Evolutionary conservation across 371 early-diverging fungal species (phyloP).

Genomic region (Dinochytrium kinnereticum): DNA sequence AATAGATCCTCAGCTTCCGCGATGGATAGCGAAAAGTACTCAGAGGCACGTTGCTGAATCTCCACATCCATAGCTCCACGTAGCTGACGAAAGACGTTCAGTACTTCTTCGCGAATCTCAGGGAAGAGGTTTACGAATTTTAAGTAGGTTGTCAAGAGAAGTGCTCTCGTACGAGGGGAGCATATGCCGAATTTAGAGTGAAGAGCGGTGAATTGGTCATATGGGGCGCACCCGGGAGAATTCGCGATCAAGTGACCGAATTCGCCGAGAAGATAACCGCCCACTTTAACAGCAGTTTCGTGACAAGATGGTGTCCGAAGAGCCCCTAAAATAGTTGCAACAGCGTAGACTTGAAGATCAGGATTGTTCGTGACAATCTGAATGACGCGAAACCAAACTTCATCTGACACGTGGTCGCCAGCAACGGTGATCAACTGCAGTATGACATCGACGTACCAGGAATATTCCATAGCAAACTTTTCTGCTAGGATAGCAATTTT

Average conservation of each 20-base stretch:
- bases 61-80: constrained; percentile 90
- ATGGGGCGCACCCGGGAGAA: constrained; percentile 78
- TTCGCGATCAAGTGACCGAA: constrained; percentile 95
- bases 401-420: constrained; percentile 94
- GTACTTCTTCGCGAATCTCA: constrained; percentile 88
- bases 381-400: constrained; percentile 96
- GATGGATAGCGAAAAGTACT: constrained; percentile 87
- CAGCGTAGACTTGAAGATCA: constrained; percentile 92
- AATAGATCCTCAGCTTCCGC: constrained; percentile 86
- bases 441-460: constrained; percentile 98
- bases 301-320: constrained; percentile 86
- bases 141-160: constrained; percentile 89
- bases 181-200: constrained; percentile 87
- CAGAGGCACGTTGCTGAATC: constrained; percentile 94
- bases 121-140: constrained; percentile 96
- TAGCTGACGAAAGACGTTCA: constrained; percentile 83
- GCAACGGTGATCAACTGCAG: constrained; percentile 92
- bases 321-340: constrained; percentile 79
- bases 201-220: constrained; percentile 90
- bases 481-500: constrained; percentile 98
- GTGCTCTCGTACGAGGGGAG: constrained; percentile 77
- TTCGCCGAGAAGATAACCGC: constrained; percentile 95
- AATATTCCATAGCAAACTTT: constrained; percentile 94
- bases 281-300: constrained; percentile 93
- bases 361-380: constrained; percentile 95